Base-by-base conservation (phyloP, 495 filamentous ascomycete genomes). In the Penicillium coprophilum region DNA sequence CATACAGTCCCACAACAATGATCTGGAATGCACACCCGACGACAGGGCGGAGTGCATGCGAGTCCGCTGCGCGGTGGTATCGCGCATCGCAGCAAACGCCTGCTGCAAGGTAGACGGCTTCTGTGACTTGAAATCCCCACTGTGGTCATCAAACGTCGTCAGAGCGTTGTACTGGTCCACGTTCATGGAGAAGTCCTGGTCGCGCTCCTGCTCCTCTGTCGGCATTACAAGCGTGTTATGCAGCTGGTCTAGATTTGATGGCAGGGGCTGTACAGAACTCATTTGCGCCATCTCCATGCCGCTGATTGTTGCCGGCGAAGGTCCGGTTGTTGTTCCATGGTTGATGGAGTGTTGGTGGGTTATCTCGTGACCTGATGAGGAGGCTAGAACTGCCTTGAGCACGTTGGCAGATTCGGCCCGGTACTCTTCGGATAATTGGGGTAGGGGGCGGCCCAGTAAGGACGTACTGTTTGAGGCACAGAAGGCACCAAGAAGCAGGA, bases 401-500 rank as follows among this genome's bases (percentile, higher is more conserved):
- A 98, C 87, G 53, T 87, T 88, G 49, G 93, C 90, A 20, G 92
- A 96, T 53, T 95, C 95, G 56, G 88, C 89, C 55, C 91, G 91
- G 53, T 97, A 88, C 62, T 97, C 93, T 55, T 96, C 91, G 19
- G 94, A 91, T 61, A 98, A 85, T 58, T 87, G 87, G 30, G 92
- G 93, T 63, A 97, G 85, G 1, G 74, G 76, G 27, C 73, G 74
- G 43, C 84, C 61, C 63, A 86, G 60, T 64, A 87, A 66, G 70
- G 84, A 73, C 3, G 82, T 74, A 50, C 80, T 82, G 76, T 93
- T 96, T 44, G 92, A 96, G 50, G 93, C 91, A 58, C 97, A 91
- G 71, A 96, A 97, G 48, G 94, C 94, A 63, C 94, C 94, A 65
- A 96, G 92, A 55, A 98, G 89, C 57, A 98, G 90, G 62, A 96